Evolutionary conservation across 2,329 filamentous ascomycete species (phyloP), one percentile per base, ranked within the genome.

Genomic region (Ascochyta rabiei): DNA sequence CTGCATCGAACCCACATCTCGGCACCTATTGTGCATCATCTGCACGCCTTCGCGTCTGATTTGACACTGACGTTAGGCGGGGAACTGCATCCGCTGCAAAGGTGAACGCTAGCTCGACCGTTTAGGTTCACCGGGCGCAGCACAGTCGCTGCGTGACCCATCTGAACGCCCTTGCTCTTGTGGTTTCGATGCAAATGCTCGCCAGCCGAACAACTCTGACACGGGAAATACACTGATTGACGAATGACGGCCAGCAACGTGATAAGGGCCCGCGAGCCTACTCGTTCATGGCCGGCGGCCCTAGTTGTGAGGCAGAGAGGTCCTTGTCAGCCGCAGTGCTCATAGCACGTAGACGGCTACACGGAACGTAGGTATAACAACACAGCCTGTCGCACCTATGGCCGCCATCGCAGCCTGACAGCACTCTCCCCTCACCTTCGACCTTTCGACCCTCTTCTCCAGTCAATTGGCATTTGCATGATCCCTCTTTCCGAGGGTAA

Each of bases 171-270:
- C 52, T 49, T 49, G 43, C 47, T 8, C 41, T 47, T 24, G 23
- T 46, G 21, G 38, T 15, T 28, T 50, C 42, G 38, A 47, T 33
- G 43, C 37, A 51, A 56, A 56, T 38, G 37, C 43, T 38, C 21
- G 31, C 28, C 42, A 50, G 38, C 47, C 53, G 42, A 51, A 35
- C 38, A 23, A 19, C 38, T 47, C 42, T 56, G 48, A 56, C 53
- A 51, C 34, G 48, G 47, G 1, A n/a, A 47, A 37, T 43, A 50
- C 47, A 57, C 49, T 57, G 48, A 57, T 57, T 53, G 39, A 57
- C 54, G 41, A 57, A 53, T 57, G 5, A 45, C 21, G 26, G 28
- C 18, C 23, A 21, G 43, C 43, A 56, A 56, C 48, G 47, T 56
- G 53, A 56, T 56, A 51, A 51, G 42, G 37, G 33, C 30, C 24